These are phyloP conservation scores for Talaromyces sp. DNA, from an alignment of 2,329 filamentous ascomycete genomes.

Conservation along the genomic window DNA sequence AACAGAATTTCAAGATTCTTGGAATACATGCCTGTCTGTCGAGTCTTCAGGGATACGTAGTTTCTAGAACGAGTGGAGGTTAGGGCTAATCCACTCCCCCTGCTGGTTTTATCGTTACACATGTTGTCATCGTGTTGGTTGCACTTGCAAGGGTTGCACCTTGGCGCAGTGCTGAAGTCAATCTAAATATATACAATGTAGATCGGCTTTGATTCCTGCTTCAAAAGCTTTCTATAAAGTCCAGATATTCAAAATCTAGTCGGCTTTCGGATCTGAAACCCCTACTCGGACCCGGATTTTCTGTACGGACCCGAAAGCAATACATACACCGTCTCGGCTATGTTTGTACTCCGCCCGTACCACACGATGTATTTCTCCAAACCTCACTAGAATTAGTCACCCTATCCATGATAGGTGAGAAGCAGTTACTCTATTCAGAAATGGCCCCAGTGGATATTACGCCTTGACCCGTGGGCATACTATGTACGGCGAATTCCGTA, in stretches of 20 bases:
- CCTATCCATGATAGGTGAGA: neutral
- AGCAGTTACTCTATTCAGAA: neutral
- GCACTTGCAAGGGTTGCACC: neutral
- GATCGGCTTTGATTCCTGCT: neutral
- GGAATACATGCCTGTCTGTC: neutral
- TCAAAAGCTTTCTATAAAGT: neutral
- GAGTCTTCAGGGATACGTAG: neutral
- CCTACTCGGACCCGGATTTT: neutral
- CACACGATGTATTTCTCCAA: neutral
- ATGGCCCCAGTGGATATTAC: neutral
- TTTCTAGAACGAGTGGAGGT: neutral
- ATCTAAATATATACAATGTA: too few relatives aligned
- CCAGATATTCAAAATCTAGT: neutral
- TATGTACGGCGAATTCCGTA: neutral
- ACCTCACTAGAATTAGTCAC: neutral
- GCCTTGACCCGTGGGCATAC: neutral
- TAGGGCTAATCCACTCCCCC: neutral
- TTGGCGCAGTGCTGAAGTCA: too few relatives aligned
- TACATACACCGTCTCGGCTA: neutral
- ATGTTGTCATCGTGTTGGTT: neutral
- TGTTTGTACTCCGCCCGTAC: neutral
- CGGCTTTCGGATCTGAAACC: neutral
- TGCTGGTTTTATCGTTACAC: neutral
- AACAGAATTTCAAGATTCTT: neutral
- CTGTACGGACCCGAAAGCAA: neutral